phyloP scores from a whole-genome alignment of 495 filamentous ascomycete genomes.

The Clavariopsis aquatica region DNA sequence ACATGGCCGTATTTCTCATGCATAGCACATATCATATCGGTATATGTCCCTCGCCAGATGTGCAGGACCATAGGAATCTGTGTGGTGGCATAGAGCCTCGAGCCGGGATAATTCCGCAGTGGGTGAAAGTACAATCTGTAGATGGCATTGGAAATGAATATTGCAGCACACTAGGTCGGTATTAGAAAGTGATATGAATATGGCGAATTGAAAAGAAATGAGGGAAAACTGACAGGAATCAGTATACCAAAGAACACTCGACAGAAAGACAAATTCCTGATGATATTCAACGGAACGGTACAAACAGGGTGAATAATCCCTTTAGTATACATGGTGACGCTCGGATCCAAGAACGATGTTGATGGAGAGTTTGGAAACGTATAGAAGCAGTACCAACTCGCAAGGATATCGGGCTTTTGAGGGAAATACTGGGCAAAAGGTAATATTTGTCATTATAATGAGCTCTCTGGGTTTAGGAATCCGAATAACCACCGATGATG shows the following conservation, averaged over 20 bases:
- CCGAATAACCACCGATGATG: slow-evolving; percentile 7
- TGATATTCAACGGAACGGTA: slow-evolving; percentile 1
- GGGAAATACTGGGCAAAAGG: background rate
- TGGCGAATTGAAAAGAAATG: no score
- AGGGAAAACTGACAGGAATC: no score
- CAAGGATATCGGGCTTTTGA: background rate
- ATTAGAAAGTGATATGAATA: background rate
- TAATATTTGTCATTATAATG: background rate
- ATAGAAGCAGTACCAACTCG: no score
- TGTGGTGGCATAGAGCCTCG: slow-evolving; percentile 22
- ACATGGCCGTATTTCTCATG: slow-evolving; percentile 29
- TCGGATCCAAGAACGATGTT: background rate
- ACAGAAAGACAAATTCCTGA: background rate
- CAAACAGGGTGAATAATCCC: background rate
- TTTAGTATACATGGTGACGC: background rate
- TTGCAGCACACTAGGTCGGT: background rate
- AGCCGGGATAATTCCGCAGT: slow-evolving; percentile 39
- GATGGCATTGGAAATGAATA: slow-evolving; percentile 14
- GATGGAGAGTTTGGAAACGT: background rate
- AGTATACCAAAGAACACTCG: background rate
- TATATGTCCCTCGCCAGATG: background rate
- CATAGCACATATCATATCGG: background rate
- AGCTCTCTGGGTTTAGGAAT: background rate
- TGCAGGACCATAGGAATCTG: slow-evolving; percentile 7
- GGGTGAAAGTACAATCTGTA: slow-evolving; percentile 40